Evolutionary conservation across 495 filamentous ascomycete genomes (phyloP).

Genomic region (Penicillium samsonianum): DNA sequence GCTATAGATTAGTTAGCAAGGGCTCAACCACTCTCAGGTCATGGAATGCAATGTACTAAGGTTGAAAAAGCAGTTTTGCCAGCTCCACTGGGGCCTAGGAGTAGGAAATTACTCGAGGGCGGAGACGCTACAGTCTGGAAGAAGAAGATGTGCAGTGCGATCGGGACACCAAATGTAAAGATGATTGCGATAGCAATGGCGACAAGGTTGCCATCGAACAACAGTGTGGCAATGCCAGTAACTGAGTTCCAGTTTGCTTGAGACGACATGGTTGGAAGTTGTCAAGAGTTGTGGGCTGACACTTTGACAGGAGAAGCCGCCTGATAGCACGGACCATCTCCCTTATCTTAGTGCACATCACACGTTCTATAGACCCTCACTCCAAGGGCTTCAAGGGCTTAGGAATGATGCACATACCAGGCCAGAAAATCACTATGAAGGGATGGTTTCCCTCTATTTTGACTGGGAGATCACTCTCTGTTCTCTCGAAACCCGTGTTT

Average conservation of each 20-base stretch:
- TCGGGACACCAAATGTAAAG: slow-evolving; percentile 69
- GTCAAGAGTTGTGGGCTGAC: slow-evolving; percentile 3
- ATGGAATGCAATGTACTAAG: slow-evolving; percentile 59
- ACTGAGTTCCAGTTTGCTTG: slow-evolving; percentile 40
- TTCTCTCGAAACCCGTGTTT: slow-evolving; percentile 4
- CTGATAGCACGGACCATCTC: slow-evolving; percentile 1
- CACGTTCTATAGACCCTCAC: background rate
- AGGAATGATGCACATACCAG: slow-evolving; percentile 14
- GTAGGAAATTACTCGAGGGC: slow-evolving; percentile 76
- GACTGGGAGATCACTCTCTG: background rate
- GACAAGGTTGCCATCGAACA: slow-evolving; percentile 46
- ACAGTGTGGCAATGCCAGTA: slow-evolving; percentile 40
- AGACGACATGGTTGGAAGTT: slow-evolving; percentile 28
- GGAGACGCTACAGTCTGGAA: slow-evolving; percentile 64
- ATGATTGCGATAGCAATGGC: slow-evolving; percentile 65
- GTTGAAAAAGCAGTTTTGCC: slow-evolving; percentile 90
- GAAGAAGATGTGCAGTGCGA: slow-evolving; percentile 76
- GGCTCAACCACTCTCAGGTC: background rate
- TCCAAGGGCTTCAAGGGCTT: slow-evolving; percentile 2
- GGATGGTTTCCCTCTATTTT: background rate
- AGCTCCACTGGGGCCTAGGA: slow-evolving; percentile 78
- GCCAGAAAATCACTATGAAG: background rate
- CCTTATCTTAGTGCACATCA: slow-evolving; percentile 4
- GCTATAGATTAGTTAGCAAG: slow-evolving; percentile 34
- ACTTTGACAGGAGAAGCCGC: background rate